A percentile compares a stretch with the other conserved stretches of the same genome.
These are phyloP conservation scores for Endocladia muricata DNA, from an alignment of 31 red algal species.

Conservation along the genomic window DNA sequence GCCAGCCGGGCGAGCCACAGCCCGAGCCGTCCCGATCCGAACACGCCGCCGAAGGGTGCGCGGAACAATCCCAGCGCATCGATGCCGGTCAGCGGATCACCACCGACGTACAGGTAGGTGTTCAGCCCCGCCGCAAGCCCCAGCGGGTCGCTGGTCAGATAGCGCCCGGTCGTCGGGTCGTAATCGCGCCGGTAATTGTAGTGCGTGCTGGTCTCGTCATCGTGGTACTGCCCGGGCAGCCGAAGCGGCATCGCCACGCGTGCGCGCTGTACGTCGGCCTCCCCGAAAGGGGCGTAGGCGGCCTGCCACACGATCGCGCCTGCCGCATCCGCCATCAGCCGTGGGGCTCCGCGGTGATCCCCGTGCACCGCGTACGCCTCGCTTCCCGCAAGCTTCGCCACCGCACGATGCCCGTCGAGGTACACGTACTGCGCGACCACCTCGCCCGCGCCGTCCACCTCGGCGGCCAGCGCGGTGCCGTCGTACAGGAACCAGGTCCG, in stretches of 20 bases:
- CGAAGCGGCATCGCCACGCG: not conserved
- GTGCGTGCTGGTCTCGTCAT: not conserved
- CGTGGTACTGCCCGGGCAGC: not conserved
- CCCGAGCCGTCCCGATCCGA: too few relatives aligned
- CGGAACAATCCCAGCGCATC: not conserved
- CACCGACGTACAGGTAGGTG: not conserved
- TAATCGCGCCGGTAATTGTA: slow-evolving; percentile 1
- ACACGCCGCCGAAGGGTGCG: too few relatives aligned
- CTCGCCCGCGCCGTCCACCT: too few relatives aligned
- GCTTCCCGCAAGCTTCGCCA: not conserved
- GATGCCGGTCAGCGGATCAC: not conserved
- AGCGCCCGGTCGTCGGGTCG: not conserved
- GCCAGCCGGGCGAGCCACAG: too few relatives aligned
- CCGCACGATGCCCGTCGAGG: not conserved
- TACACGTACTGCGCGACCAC: not conserved
- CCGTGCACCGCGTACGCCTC: not conserved
- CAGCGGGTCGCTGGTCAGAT: not conserved
- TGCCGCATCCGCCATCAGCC: not conserved
- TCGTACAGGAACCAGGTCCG: too few relatives aligned
- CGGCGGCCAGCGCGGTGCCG: too few relatives aligned
- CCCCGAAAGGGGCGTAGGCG: not conserved
- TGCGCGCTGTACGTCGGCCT: not conserved
- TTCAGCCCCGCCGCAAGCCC: not conserved
- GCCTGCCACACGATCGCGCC: not conserved
- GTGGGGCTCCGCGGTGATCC: not conserved